Evolutionary conservation across 768 basidiomycete genomes (phyloP).

Genomic region (Lepiota brunneoincarnata): DNA sequence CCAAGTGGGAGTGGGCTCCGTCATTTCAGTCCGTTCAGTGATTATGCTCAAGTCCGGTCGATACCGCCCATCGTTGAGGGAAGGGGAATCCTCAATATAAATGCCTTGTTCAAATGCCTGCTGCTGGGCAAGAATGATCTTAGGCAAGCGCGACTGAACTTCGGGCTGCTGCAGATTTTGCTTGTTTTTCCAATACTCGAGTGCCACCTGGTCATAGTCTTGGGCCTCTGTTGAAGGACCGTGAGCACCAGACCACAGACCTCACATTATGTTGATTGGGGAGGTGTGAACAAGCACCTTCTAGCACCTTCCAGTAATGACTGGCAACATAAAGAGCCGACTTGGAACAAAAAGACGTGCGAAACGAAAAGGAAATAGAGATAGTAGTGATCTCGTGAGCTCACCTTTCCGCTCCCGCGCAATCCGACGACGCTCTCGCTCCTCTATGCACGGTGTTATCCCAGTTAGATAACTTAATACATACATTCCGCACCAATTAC

Average conservation of each 20-base stretch:
- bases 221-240: conserved; percentile 8
- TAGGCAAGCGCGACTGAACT: conserved; percentile 49
- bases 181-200: conserved; percentile 17
- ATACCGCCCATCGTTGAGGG: conserved; percentile 23
- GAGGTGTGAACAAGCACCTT: conserved; percentile 57
- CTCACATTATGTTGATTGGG: neutral
- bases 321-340: conserved; percentile 26
- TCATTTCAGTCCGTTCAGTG: conserved; percentile 62
- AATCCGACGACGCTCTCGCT: conserved; percentile 58
- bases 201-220: conserved; percentile 16
- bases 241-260: neutral
- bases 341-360: conserved; percentile 22
- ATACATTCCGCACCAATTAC: conserved; percentile 56
- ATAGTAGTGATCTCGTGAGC: conserved; percentile 36
- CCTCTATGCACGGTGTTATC: conserved; percentile 43
- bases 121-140: conserved; percentile 62
- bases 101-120: conserved; percentile 35
- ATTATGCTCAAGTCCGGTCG: conserved; percentile 57
- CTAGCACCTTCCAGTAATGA: conserved; percentile 60
- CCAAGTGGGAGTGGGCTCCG: conserved; percentile 53
- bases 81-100: conserved; percentile 14
- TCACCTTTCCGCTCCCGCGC: conserved; percentile 85
- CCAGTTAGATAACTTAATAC: neutral
- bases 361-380: conserved; percentile 23
- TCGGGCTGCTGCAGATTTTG: conserved; percentile 21